Evolutionary conservation across 176 grass and related monocot species (phyloP), one percentile per base, ranked within the genome.

Genomic region (Zoysia pacifica): DNA sequence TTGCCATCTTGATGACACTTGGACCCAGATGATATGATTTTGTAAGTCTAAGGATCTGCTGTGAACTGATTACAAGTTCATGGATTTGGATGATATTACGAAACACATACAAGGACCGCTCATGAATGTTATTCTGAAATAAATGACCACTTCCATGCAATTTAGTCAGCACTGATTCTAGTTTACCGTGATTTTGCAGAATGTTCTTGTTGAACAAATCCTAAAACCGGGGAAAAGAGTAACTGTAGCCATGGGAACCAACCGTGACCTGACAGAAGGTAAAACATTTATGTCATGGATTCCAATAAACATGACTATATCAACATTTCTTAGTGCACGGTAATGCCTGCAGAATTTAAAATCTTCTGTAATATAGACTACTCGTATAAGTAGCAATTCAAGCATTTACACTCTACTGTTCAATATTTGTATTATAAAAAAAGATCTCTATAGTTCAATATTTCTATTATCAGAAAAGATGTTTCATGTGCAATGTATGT

Each of bases 141-240:
- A 62, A 40, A 46, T 70, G 38, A 51, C 8, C 48, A 86, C 48
- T 68, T 53, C 46, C 19, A 66, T 47, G 61, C 72, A 48, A 70
- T 69, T 28, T 46, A 79, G 15, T 39, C 77, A 8, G 5, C 68
- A 83, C 19, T 83, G 75, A 84, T 49, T 83, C 19, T 75, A 44
- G 10, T 41, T 66, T 77, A 68, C 55, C 67, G 48, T 83, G 67
- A 80, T 77, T 82, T 40, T 74, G 55, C 88, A 98, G 95, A 93
- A 91, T 91, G 75, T 98, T 81, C 72, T 89, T 20, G 88, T 98
- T 74, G 88, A 94, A 48, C 87, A 94, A 89, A 77, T 81, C 71
- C 50, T 98, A 56, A 90, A 94, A 89, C 86, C 90, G 16, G 90
- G 95, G 70, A 87, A 93, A 74, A 91, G 95, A 76, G 86, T 98